These are phyloP conservation scores for Calonectria pseudoreteaudii DNA, from an alignment of 2,329 filamentous ascomycete genomes.

Conservation along the genomic window DNA sequence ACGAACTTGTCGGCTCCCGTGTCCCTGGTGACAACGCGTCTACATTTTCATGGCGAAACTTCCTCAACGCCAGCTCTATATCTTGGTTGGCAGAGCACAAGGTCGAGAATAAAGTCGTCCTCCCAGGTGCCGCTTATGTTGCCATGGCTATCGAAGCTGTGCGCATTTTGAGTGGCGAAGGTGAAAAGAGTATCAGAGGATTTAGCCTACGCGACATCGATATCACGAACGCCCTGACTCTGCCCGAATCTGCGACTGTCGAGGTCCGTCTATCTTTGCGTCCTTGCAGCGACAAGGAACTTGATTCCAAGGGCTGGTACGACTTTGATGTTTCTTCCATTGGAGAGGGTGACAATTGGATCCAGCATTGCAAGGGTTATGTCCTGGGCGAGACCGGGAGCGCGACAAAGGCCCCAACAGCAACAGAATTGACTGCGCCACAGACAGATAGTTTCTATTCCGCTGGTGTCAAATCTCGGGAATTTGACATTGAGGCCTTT, in stretches of 20 bases:
- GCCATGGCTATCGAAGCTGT: background rate
- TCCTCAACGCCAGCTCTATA: background rate
- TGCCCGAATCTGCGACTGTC: background rate
- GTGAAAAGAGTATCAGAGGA: background rate
- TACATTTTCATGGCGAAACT: background rate
- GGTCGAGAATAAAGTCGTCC: background rate
- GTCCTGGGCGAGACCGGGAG: background rate
- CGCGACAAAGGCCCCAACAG: background rate
- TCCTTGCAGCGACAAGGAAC: background rate
- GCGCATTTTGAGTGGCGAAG: background rate
- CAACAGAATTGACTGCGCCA: background rate
- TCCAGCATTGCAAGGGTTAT: background rate
- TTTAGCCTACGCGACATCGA: background rate
- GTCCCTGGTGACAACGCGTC: background rate
- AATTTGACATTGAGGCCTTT: background rate
- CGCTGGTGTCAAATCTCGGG: background rate
- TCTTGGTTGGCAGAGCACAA: background rate
- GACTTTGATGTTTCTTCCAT: slow-evolving; percentile 3
- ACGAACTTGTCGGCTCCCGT: background rate
- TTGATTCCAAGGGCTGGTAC: background rate
- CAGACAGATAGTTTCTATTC: background rate
- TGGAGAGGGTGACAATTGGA: background rate
- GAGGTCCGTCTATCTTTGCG: background rate
- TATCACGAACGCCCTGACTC: background rate
- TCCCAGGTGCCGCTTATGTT: background rate